Base-by-base conservation (phyloP, 768 basidiomycete species). In the Lactarius quietus region DNA sequence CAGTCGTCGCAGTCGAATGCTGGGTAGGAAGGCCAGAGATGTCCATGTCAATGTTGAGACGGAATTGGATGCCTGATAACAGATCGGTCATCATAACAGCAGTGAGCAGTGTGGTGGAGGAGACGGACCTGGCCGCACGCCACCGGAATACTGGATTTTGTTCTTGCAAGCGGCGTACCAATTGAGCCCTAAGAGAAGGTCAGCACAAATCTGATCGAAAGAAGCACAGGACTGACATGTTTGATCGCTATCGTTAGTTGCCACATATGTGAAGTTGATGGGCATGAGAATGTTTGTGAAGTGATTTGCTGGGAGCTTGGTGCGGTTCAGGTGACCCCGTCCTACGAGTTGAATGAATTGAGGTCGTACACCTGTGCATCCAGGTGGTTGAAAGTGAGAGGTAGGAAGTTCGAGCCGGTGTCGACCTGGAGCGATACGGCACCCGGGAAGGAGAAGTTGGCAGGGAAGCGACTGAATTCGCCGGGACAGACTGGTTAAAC, bases 381-480 rank as follows among this genome's bases (percentile, higher is more conserved):
- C 56, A 97, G 78, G 68, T 81, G 78, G 41, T 79, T 84, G 78
- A 95, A 87, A 41, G 83, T 86, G 55, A 95, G 73, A 5, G 95
- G 94, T 15, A 96, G 79, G 72, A 85, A 90, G 71, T 90, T 95
- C 70, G 77, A 76, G 17, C 76, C 78, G 10, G 92, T 93, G 76
- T 96, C 85, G 57, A 92, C 81, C 76, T 92, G 83, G 14, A 98
- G 78, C 26, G 87, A 81, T 20, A 93, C 85, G 52, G 81, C 80
- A 0, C 87, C 92, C 3, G 90, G 84, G 81, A 98, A 98, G 39
- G 89, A 85, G 76, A 96, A 98, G 76, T 96, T 96, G 61, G 95
- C 87, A 0, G 93, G 94, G 1, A 80, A 75, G 64, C 91, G 85
- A 39, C 83, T 86, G 78, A 98, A 96, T 39, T 77, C 1, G 80